phyloP scores from a whole-genome alignment of 176 grass and related monocot species.

The Aegilops sharonensis region DNA sequence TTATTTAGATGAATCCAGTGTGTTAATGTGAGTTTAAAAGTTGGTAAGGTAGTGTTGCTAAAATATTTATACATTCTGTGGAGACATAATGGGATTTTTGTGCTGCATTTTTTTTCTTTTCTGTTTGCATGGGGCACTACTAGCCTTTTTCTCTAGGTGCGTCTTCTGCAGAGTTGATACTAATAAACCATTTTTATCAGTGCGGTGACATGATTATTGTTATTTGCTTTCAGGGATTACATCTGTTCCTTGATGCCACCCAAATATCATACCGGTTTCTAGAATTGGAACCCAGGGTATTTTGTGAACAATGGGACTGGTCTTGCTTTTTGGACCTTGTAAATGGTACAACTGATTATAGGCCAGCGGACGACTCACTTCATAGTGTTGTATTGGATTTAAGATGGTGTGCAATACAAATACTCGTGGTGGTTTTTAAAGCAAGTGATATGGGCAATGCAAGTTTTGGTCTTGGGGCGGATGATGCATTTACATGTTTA shows the following conservation, averaged over 20 bases:
- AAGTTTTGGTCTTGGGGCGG: slow-evolving; percentile 69
- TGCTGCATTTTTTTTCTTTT: background rate
- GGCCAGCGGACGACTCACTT: slow-evolving; percentile 34
- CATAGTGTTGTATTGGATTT: slow-evolving; percentile 51
- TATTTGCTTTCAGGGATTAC: slow-evolving; percentile 57
- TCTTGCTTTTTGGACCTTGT: slow-evolving; percentile 79
- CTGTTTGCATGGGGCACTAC: background rate
- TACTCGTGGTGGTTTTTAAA: slow-evolving; percentile 71
- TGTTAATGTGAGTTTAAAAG: background rate
- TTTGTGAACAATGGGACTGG: slow-evolving; percentile 85
- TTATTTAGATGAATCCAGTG: background rate
- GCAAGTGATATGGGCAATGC: slow-evolving; percentile 61
- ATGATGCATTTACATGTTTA: slow-evolving; percentile 70
- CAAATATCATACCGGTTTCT: slow-evolving; percentile 80
- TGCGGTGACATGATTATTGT: slow-evolving; percentile 4
- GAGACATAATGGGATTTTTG: background rate
- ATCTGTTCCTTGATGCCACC: slow-evolving; percentile 52
- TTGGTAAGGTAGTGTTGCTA: background rate
- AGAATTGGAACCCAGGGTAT: slow-evolving; percentile 64
- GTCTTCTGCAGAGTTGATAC: background rate
- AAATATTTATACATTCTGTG: background rate
- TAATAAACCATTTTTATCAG: background rate
- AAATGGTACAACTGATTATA: slow-evolving; percentile 44
- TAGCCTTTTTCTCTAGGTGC: slow-evolving; percentile 3
- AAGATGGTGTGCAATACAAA: slow-evolving; percentile 74